A percentile compares a stretch with the other conserved stretches of the same genome.
Evolutionary conservation across 345 rosid genomes (phyloP).

Genomic region (Eucalyptus curtisii): DNA sequence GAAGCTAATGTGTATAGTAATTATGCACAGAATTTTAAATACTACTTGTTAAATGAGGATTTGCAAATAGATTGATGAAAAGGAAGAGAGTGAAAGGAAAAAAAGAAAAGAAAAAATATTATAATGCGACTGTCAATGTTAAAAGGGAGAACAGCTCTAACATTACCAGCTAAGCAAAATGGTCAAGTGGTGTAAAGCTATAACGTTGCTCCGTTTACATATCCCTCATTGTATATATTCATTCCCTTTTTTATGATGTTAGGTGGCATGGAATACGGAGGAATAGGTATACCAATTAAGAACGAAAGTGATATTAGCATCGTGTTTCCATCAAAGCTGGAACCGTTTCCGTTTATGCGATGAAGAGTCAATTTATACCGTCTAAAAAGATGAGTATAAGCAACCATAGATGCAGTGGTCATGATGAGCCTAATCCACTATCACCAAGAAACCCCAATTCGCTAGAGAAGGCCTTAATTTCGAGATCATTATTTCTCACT

Average conservation of each 20-base stretch:
- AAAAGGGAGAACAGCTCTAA: background rate
- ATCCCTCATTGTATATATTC: background rate
- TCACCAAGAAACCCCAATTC: background rate
- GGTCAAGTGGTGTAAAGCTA: background rate
- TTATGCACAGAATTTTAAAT: background rate
- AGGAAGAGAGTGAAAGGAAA: background rate
- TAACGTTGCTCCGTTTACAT: background rate
- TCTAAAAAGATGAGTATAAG: background rate
- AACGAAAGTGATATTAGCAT: background rate
- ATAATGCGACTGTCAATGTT: background rate
- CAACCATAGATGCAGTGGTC: background rate
- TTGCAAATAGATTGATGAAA: background rate
- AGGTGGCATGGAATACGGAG: background rate
- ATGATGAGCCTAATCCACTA: background rate
- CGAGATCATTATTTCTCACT: background rate
- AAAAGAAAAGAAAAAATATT: background rate
- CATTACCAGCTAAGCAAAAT: background rate
- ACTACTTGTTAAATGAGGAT: background rate
- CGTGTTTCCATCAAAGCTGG: background rate
- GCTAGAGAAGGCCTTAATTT: background rate
- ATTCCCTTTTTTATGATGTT: background rate
- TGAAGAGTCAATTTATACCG: background rate
- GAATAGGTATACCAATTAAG: background rate
- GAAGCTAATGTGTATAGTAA: background rate
- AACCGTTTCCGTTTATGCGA: background rate